A percentile compares a stretch with the other conserved stretches of the same genome.
Evolutionary conservation across 2,329 filamentous ascomycete genomes (phyloP).

Genomic region (Fusarium tricinctum): DNA sequence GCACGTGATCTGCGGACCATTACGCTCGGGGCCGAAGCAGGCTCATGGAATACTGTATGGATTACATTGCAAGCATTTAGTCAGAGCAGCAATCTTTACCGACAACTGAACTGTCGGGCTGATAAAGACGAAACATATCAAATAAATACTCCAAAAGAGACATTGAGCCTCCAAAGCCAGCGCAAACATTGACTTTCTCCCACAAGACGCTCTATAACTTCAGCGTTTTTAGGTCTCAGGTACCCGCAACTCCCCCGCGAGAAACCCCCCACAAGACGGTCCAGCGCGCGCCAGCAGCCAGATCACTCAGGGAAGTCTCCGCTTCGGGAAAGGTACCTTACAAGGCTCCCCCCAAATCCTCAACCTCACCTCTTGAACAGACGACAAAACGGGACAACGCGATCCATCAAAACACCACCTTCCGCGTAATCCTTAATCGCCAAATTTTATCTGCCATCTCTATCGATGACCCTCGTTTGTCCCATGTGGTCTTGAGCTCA

Average conservation of each 20-base stretch:
- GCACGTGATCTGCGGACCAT: conserved; percentile 32
- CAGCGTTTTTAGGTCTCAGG: conserved; percentile 34
- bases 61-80: conserved; percentile 39
- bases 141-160: not conserved
- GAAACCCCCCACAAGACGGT: conserved; percentile 31
- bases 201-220: conserved; percentile 22
- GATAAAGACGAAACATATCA: conserved; percentile 6
- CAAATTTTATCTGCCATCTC: conserved; percentile 64
- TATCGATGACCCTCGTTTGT: conserved; percentile 65
- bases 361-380: conserved; percentile 70
- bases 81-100: conserved; percentile 21
- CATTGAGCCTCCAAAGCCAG: not conserved
- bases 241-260: conserved; percentile 43
- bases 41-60: conserved; percentile 35
- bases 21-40: conserved; percentile 29
- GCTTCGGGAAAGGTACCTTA: conserved; percentile 57
- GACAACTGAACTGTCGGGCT: conserved; percentile 7
- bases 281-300: conserved; percentile 43
- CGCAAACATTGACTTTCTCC: conserved; percentile 11
- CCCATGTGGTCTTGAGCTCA: conserved; percentile 64
- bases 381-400: conserved; percentile 64
- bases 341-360: conserved; percentile 61
- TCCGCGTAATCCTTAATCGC: conserved; percentile 56
- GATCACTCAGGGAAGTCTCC: conserved; percentile 53
- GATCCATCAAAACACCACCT: conserved; percentile 67